Percentiles rank a stretch among this genome's conserved stretches.
Evolutionary conservation across 257 asterid species (phyloP).

Genomic region (Prunella vulgaris): DNA sequence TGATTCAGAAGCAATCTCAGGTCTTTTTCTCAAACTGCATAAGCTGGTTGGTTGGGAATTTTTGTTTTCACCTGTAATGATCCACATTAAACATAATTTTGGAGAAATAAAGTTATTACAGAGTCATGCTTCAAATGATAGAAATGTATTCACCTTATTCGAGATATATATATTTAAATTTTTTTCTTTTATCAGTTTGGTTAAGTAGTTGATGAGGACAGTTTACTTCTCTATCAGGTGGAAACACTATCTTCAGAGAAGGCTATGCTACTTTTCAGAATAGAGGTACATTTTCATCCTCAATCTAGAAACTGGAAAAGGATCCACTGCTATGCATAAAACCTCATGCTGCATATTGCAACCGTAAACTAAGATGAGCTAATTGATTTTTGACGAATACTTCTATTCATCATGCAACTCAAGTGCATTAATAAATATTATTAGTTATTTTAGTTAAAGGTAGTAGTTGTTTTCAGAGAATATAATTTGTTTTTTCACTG

Average conservation of each 20-base stretch:
- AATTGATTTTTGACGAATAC: too few relatives aligned
- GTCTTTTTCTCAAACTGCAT: slow-evolving; percentile 32
- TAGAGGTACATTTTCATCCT: slow-evolving; percentile 53
- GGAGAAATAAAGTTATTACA: neutral
- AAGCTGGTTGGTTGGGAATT: slow-evolving; percentile 1
- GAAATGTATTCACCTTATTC: neutral
- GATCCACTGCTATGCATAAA: neutral
- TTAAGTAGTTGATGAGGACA: slow-evolving; percentile 16
- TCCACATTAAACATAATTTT: neutral
- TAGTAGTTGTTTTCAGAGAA: too few relatives aligned
- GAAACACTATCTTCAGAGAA: slow-evolving; percentile 87
- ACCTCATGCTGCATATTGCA: neutral
- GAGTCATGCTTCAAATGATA: neutral
- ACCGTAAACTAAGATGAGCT: neutral
- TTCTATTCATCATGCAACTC: too few relatives aligned
- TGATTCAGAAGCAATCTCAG: slow-evolving; percentile 97
- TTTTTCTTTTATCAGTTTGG: slow-evolving; percentile 3
- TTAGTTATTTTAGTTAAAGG: too few relatives aligned
- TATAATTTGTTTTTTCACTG: too few relatives aligned
- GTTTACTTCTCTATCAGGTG: slow-evolving; percentile 46
- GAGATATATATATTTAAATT: too few relatives aligned
- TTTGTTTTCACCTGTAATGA: neutral
- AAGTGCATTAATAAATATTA: too few relatives aligned
- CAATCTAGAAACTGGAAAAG: neutral
- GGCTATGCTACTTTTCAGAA: slow-evolving; percentile 65